These are phyloP conservation scores for Chalciporus chontae DNA, from an alignment of 768 basidiomycete genomes.

Conservation along the genomic window DNA sequence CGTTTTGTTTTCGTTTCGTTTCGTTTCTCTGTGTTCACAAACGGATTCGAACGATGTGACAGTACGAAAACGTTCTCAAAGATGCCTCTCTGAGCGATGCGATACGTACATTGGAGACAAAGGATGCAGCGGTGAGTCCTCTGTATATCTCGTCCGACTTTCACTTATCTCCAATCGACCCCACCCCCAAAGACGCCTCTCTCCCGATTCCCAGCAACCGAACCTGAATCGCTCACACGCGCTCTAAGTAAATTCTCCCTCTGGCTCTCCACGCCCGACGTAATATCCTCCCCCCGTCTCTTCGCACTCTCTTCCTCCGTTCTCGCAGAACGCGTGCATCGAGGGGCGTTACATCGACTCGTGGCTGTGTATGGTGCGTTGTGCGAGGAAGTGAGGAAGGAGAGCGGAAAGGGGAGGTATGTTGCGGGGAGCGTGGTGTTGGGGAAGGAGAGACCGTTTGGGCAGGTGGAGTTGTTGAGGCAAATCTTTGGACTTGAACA, in stretches of 20 bases:
- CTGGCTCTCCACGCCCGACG: conserved; percentile 82
- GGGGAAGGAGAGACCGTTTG: conserved; percentile 81
- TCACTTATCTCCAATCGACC: not conserved
- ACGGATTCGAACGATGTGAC: not conserved
- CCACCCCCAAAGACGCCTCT: conserved; percentile 55
- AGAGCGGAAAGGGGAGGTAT: conserved; percentile 58
- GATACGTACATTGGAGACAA: conserved; percentile 21
- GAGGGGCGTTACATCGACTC: conserved; percentile 65
- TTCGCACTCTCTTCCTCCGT: conserved; percentile 65
- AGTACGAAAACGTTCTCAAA: conserved; percentile 24
- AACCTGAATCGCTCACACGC: conserved; percentile 57
- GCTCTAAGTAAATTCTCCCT: conserved; percentile 70
- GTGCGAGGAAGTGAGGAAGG: conserved; percentile 72
- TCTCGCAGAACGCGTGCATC: conserved; percentile 70
- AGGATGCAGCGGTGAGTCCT: conserved; percentile 18
- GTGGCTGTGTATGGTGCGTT: conserved; percentile 67
- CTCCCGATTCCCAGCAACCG: conserved; percentile 61
- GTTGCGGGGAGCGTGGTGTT: conserved; percentile 88
- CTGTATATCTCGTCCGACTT: not conserved
- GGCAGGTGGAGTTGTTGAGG: conserved; percentile 66
- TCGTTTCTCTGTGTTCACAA: no score
- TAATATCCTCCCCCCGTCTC: conserved; percentile 78
- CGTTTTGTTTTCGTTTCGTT: conserved; percentile 29
- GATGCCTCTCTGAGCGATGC: conserved; percentile 28
- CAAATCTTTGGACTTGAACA: conserved; percentile 77